phyloP scores from a whole-genome alignment of 106 monocot genomes.

The Allium cepa region DNA sequence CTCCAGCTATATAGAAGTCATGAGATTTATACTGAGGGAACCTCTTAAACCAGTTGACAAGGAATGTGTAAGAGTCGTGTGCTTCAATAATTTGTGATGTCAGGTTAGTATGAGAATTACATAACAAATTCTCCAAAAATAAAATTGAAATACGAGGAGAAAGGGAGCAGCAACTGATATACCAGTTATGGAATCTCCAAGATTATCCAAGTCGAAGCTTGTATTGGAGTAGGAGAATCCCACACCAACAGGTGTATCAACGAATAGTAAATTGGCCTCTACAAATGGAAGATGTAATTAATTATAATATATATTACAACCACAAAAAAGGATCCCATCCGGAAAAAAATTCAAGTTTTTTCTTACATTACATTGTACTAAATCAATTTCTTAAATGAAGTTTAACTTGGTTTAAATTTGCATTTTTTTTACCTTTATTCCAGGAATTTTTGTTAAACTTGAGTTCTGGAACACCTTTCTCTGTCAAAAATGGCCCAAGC shows the following conservation, averaged over 20 bases:
- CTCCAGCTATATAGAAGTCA: slow-evolving; percentile 67
- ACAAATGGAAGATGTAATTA: slow-evolving; percentile 3
- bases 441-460: slow-evolving; percentile 31
- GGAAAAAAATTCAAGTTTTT: too few species aligned
- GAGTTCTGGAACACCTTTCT: slow-evolving; percentile 28
- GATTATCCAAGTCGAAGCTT: slow-evolving; percentile 37
- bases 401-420: too few species aligned
- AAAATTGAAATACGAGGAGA: neutral
- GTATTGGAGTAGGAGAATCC: slow-evolving; percentile 77
- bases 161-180: neutral
- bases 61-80: slow-evolving; percentile 47
- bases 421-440: slow-evolving; percentile 24
- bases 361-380: too few species aligned
- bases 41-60: slow-evolving; percentile 69
- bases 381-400: too few species aligned
- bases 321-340: neutral
- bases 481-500: slow-evolving; percentile 36
- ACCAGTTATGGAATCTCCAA: slow-evolving; percentile 42
- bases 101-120: neutral
- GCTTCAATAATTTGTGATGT: slow-evolving; percentile 15
- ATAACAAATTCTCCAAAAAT: neutral
- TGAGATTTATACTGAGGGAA: slow-evolving; percentile 60
- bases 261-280: slow-evolving; percentile 56
- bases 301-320: too few species aligned
- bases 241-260: slow-evolving; percentile 74